Base-by-base conservation (phyloP, 768 basidiomycete genomes). In the Rhodotorula diobovata region DNA sequence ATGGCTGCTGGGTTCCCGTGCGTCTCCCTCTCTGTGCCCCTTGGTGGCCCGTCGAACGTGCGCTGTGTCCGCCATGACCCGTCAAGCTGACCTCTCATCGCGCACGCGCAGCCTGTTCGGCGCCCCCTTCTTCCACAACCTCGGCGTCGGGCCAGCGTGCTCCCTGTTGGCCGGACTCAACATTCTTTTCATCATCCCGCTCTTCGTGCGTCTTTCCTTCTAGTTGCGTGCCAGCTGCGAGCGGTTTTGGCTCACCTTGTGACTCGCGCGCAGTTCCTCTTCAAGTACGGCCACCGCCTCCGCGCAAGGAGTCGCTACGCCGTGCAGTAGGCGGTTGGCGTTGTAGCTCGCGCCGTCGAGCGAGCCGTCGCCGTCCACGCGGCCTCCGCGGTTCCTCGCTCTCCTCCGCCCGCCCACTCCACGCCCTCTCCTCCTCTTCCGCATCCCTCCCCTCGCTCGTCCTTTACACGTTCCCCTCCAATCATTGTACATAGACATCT, bases 111-210 rank as follows among this genome's bases (percentile, higher is more conserved):
- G 63, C 16, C 73, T 81, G 20, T 80, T 79, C 39, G 78, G 78
- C n/a, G 55, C 64, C 23, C 74, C 76, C 7, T 57, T 81, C 28
- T 80, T 80, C 70, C 66, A 68, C 32, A 78, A 76, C 56, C 76
- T 81, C 45, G 79, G 78, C 35, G 75, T 80, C 53, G 78, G 75
- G 6, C 79, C 79, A 54, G 79, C 78, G 34, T 78, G 71, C 45
- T 75, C 72, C 34, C 67, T 81, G 10, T 72, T 81, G 15, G 80
- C 77, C 10, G 79, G 78, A n/a, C 53, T 80, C 28, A 74, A 78
- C 16, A 76, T 80, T 41, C 55, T 80, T 4, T 76, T 80, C 69
- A 70, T 80, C 41, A 79, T 80, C 16, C 76, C 78, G 46, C 78
- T 76, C 12, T 50, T 46, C 71, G 73, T 79, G 61, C 64, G 76